A percentile compares a stretch with the other conserved stretches of the same genome.
phyloP scores from a whole-genome alignment of 2,329 filamentous ascomycete genomes.

The Penicillium sp. region DNA sequence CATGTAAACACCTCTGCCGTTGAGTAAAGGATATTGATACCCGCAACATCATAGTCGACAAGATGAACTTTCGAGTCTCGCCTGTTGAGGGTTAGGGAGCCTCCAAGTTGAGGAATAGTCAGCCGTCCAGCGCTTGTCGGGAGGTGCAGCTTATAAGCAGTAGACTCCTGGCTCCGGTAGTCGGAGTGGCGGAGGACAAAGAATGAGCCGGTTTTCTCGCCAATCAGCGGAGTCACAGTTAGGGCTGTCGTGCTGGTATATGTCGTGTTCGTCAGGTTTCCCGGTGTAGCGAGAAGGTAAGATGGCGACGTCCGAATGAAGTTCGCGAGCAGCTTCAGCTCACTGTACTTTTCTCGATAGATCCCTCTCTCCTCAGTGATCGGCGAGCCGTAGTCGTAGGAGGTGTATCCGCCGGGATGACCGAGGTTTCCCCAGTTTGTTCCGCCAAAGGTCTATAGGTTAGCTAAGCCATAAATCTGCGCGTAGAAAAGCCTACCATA shows the following conservation, averaged over 20 bases:
- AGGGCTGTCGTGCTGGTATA: slow-evolving; percentile 60
- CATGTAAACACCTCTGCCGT: slow-evolving; percentile 53
- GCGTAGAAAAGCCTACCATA: slow-evolving; percentile 59
- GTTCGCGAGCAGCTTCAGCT: slow-evolving; percentile 76
- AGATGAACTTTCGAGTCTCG: slow-evolving; percentile 53
- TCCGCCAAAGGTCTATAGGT: slow-evolving; percentile 67
- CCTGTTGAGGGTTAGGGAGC: slow-evolving; percentile 43
- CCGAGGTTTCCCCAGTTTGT: slow-evolving; percentile 86
- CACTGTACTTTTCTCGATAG: slow-evolving; percentile 75
- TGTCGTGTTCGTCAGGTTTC: slow-evolving; percentile 41
- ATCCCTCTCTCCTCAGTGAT: slow-evolving; percentile 74
- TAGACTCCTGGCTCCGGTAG: slow-evolving; percentile 63
- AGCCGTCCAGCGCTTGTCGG: slow-evolving; percentile 45
- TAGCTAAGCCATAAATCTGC: not conserved
- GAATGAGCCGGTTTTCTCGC: slow-evolving; percentile 57
- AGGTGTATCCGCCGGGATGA: slow-evolving; percentile 68
- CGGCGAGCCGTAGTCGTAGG: slow-evolving; percentile 65
- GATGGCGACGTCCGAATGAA: slow-evolving; percentile 75
- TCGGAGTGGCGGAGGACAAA: slow-evolving; percentile 71
- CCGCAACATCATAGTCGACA: slow-evolving; percentile 47
- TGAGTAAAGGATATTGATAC: slow-evolving; percentile 48
- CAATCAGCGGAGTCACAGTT: slow-evolving; percentile 66
- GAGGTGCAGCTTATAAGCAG: slow-evolving; percentile 67
- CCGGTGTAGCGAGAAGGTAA: slow-evolving; percentile 66
- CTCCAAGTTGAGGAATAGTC: slow-evolving; percentile 48